Evolutionary conservation across 768 basidiomycete species (phyloP).

Genomic region (Suillus weaverae): DNA sequence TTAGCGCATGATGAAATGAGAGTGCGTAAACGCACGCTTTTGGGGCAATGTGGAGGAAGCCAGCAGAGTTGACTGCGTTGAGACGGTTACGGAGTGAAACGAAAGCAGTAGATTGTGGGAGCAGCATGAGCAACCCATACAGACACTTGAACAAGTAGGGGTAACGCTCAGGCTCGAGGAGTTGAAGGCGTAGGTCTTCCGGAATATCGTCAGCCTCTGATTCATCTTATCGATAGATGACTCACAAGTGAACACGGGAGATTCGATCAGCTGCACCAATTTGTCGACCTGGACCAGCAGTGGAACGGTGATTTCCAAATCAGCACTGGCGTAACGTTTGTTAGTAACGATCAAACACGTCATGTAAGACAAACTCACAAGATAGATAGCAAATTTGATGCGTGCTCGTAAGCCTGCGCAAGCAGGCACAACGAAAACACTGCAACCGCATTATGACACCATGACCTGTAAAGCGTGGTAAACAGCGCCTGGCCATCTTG

Average conservation of each 20-base stretch:
- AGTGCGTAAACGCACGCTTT: constrained; percentile 59
- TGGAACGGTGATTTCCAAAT: constrained; percentile 93
- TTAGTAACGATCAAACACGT: constrained; percentile 8
- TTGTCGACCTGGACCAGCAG: constrained; percentile 97
- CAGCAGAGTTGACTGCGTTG: constrained; percentile 92
- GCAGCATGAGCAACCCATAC: constrained; percentile 93
- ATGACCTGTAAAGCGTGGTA: constrained; percentile 90
- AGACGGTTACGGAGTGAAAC: constrained; percentile 91
- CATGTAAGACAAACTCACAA: constrained; percentile 57
- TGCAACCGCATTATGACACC: constrained; percentile 98
- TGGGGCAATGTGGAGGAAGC: constrained; percentile 88
- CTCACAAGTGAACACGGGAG: constrained; percentile 96
- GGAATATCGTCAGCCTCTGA: constrained; percentile 7
- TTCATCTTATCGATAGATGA: constrained; percentile 1
- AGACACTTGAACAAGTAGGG: constrained; percentile 97
- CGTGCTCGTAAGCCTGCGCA: constrained; percentile 98
- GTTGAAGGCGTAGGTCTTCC: constrained; percentile 82
- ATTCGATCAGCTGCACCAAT: constrained; percentile 96
- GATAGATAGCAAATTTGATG: constrained; percentile 91
- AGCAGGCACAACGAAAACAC: constrained; percentile 95
- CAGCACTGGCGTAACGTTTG: constrained; percentile 58
- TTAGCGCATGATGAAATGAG: too few species aligned
- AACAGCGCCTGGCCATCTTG: constrained; percentile 98
- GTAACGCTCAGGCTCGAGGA: constrained; percentile 95
- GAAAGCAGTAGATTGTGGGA: constrained; percentile 97